Percentiles rank a stretch among this genome's conserved stretches.
phyloP scores from a whole-genome alignment of 805 yeast genomes.

The Barnettozyma pratensis region DNA sequence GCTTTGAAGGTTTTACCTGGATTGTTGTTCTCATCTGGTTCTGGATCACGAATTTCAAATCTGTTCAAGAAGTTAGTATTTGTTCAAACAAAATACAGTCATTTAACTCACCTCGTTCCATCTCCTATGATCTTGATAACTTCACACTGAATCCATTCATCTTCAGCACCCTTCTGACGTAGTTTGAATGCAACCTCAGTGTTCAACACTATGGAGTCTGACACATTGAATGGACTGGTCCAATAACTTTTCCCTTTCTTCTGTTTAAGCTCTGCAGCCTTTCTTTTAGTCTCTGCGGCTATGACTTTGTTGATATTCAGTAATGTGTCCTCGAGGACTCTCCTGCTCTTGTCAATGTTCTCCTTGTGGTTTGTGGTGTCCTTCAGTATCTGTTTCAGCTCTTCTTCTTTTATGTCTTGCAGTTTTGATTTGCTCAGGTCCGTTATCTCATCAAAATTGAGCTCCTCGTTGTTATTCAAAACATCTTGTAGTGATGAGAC shows the following conservation, averaged over 20 bases:
- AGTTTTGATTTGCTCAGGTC: slow-evolving; percentile 26
- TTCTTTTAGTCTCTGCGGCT: slow-evolving; percentile 21
- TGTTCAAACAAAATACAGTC: no score
- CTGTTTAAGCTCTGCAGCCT: slow-evolving; percentile 17
- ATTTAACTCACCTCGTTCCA: slow-evolving; percentile 37
- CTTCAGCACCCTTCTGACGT: slow-evolving; percentile 60
- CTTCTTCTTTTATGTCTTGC: slow-evolving; percentile 31
- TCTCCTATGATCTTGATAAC: slow-evolving; percentile 74
- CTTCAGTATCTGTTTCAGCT: slow-evolving; percentile 35
- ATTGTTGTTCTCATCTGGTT: slow-evolving; percentile 89
- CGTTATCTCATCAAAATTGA: slow-evolving; percentile 40
- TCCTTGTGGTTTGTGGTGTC: slow-evolving; percentile 47
- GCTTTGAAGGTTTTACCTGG: slow-evolving; percentile 85
- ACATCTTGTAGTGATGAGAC: slow-evolving; percentile 64
- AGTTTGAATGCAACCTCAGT: slow-evolving; percentile 87
- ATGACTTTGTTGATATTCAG: slow-evolving; percentile 45
- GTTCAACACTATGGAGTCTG: slow-evolving; percentile 54
- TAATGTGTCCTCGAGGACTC: slow-evolving; percentile 36
- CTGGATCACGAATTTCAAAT: slow-evolving; percentile 95
- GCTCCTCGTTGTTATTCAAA: slow-evolving; percentile 54
- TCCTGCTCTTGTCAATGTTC: slow-evolving; percentile 48
- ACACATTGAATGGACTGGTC: slow-evolving; percentile 53
- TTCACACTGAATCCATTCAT: slow-evolving; percentile 96
- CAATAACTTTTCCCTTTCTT: slow-evolving; percentile 30
- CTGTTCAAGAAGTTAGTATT: slow-evolving; percentile 25